These are phyloP conservation scores for Wallemia mellicola DNA, from an alignment of 1,284 basidiomycete genomes.

Conservation along the genomic window DNA sequence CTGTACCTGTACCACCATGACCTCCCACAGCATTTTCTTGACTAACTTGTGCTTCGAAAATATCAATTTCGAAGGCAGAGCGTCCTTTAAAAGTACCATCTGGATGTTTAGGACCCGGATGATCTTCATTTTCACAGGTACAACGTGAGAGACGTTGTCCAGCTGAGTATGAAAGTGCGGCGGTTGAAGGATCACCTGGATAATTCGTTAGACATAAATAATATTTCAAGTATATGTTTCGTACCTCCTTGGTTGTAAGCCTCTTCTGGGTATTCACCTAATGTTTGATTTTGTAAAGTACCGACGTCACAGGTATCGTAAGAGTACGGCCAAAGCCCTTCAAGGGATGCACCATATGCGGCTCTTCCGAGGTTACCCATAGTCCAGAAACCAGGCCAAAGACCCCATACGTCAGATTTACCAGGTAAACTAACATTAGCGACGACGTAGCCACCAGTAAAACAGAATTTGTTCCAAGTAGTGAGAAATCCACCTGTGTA, in stretches of 20 bases:
- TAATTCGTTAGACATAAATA: too few relatives aligned
- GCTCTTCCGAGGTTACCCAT: constrained; percentile 46
- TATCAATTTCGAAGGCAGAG: constrained; percentile 31
- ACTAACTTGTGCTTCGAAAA: neutral
- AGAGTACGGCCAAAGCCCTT: constrained; percentile 41
- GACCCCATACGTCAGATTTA: constrained; percentile 31
- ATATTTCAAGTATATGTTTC: constrained; percentile 15
- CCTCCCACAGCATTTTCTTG: neutral
- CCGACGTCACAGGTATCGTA: constrained; percentile 50
- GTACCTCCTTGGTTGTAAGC: constrained; percentile 11
- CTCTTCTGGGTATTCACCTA: constrained; percentile 21
- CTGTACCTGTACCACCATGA: neutral
- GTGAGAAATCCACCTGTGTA: constrained; percentile 41
- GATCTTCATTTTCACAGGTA: constrained; percentile 21
- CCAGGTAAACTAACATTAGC: constrained; percentile 45
- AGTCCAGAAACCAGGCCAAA: constrained; percentile 53
- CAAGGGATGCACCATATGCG: constrained; percentile 36
- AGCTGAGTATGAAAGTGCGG: constrained; percentile 18
- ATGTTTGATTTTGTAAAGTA: constrained; percentile 48
- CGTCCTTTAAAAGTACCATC: constrained; percentile 18
- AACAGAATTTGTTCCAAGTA: constrained; percentile 79
- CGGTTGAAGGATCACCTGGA: constrained; percentile 11
- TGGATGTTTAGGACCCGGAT: constrained; percentile 27
- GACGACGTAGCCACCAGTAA: constrained; percentile 44
- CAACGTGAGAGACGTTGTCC: constrained; percentile 18